Evolutionary conservation across 345 rosid species (phyloP), one percentile per base, ranked within the genome.

Genomic region (Turnera subulata): DNA sequence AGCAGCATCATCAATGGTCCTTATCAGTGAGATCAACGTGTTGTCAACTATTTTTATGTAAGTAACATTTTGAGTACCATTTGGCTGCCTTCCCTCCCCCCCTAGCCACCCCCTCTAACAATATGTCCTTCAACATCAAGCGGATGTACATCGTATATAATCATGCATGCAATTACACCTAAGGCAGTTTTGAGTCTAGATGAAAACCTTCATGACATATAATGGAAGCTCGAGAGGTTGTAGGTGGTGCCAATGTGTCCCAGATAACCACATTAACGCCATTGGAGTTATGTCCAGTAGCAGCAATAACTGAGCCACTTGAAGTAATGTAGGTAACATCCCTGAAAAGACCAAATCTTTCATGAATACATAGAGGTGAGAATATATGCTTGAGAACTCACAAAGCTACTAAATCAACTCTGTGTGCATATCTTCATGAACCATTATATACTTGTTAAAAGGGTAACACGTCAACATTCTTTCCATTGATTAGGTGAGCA

Each of bases 181-280:
- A 21, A 51, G 4, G 18, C 46, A 43, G 24, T 46, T 53, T 24
- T 19, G 46, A 50, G 20, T 29, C 21, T 24, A 59, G 37, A 46
- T 65, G 60, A 65, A 59, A 56, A 91, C 96, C 98, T 81, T 91
- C 90, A 78, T 91, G 98, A 68, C 96, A 85, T 51, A 69, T 61
- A 67, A 85, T 81, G 52, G 92, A 82, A 63, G 98, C 96, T 48
- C 70, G 88, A 7, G 96, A 85, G 52, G 90, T 85, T 63, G 90
- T 70, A 40, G 98, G 86, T 4, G 95, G 98, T 73, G 96, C 98
- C 73, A 85, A 69, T 44, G 95, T 88, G 72, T 91, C 98, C 98
- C 98, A 91, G 56, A 91, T 66, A 53, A 91, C 96, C 38, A 82
- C 95, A 75, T 88, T 91, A 57, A 71, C 82, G 70, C 86, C 83